Conservation (phyloP, 345 rosid genomes). For the Populus ilicifolia region DNA sequence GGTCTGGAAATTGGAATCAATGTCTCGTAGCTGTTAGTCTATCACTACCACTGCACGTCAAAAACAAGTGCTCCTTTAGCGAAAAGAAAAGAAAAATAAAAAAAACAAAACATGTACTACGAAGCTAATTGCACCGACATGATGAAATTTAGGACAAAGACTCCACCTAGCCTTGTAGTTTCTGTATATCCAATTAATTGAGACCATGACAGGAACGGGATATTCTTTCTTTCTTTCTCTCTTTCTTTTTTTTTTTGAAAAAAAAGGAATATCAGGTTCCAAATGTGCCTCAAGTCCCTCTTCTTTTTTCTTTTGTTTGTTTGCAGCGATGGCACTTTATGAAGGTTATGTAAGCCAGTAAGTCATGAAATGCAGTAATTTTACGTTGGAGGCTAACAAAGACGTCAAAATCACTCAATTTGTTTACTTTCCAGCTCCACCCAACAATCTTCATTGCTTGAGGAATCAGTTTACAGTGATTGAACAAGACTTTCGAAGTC, state of each 20-base stretch:
- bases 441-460: slow-evolving; percentile 7
- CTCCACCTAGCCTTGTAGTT: neutral
- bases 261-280: neutral
- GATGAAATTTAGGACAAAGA: neutral
- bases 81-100: neutral
- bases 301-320: no score
- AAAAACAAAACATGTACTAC: neutral
- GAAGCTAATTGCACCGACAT: neutral
- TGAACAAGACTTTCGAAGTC: slow-evolving; percentile 9
- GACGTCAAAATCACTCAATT: slow-evolving; percentile 17
- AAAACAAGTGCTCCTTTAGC: neutral
- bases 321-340: no score
- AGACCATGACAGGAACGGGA: neutral
- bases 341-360: neutral
- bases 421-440: slow-evolving; percentile 1
- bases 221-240: no score
- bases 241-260: no score
- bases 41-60: neutral
- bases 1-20: neutral
- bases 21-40: no score
- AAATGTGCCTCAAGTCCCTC: no score
- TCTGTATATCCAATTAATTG: neutral
- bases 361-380: neutral
- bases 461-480: neutral
- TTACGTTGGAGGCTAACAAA: neutral